Evolutionary conservation across 805 yeast genomes (phyloP).

Genomic region (Candida germanica): DNA sequence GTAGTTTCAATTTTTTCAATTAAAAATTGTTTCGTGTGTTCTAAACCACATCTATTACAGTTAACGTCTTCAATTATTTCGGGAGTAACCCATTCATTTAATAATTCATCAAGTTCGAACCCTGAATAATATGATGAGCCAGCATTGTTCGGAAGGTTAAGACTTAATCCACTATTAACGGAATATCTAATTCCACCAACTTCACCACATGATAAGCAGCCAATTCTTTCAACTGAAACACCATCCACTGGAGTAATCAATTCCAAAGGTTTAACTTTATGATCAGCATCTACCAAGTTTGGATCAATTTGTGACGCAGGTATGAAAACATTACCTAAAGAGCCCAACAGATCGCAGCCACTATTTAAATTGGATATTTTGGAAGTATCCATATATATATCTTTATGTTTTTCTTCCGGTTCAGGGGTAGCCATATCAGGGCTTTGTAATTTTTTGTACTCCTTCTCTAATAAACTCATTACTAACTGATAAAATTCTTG

Average conservation of each 20-base stretch:
- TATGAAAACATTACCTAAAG: constrained; percentile 62
- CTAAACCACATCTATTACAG: constrained; percentile 87
- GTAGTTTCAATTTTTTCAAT: constrained; percentile 46
- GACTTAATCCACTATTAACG: constrained; percentile 68
- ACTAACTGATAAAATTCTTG: constrained; percentile 90
- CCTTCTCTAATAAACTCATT: constrained; percentile 63
- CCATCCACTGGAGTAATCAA: constrained; percentile 92
- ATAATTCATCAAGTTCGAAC: constrained; percentile 46
- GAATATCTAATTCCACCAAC: constrained; percentile 88
- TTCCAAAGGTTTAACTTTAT: constrained; percentile 50
- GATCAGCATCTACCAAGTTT: constrained; percentile 43
- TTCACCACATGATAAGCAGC: constrained; percentile 88
- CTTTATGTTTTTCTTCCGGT: constrained; percentile 14
- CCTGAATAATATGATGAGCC: constrained; percentile 25
- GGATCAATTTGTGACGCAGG: constrained; percentile 81
- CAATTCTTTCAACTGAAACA: constrained; percentile 79
- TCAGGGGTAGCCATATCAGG: constrained; percentile 16
- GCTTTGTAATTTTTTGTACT: constrained; percentile 32
- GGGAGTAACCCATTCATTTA: constrained; percentile 67
- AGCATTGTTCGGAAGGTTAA: constrained; percentile 55
- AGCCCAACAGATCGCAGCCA: constrained; percentile 48
- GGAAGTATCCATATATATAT: constrained; percentile 20
- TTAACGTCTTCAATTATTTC: constrained; percentile 92
- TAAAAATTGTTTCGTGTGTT: constrained; percentile 54
- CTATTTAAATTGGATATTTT: constrained; percentile 25